Percentiles rank a stretch among this genome's conserved stretches.
phyloP scores from a whole-genome alignment of 345 rosid genomes.

The Noccaea bulbosa region DNA sequence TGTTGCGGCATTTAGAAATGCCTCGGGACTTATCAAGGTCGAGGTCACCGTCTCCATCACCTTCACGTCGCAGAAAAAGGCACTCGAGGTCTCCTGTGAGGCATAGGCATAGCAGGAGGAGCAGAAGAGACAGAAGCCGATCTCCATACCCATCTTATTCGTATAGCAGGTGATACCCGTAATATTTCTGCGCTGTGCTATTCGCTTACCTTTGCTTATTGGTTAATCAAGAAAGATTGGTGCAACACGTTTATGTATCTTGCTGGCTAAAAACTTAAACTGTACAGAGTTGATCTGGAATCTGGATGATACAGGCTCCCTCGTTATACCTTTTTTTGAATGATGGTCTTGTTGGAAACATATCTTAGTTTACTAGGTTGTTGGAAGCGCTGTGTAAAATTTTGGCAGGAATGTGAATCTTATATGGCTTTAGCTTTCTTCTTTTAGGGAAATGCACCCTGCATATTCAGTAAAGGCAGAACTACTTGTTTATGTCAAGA shows the following conservation, averaged over 20 bases:
- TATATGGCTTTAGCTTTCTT: conserved; percentile 11
- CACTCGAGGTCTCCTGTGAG: conserved; percentile 75
- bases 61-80: conserved; percentile 62
- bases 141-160: conserved; percentile 80
- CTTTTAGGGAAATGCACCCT: conserved; percentile 13
- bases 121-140: conserved; percentile 77
- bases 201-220: conserved; percentile 29
- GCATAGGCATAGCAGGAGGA: conserved; percentile 72
- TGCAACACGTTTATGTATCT: conserved; percentile 42
- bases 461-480: conserved; percentile 12
- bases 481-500: conserved; percentile 16
- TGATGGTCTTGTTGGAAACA: conserved; percentile 13
- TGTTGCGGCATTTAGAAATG: conserved; percentile 49
- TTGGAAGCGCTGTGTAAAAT: conserved; percentile 1
- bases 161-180: conserved; percentile 82
- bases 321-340: not conserved
- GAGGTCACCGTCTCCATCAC: conserved; percentile 74
- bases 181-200: conserved; percentile 10
- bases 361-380: not conserved
- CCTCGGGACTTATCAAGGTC: conserved; percentile 79
- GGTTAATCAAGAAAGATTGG: conserved; percentile 44
- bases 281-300: conserved; percentile 39
- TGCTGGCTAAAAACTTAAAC: conserved; percentile 37
- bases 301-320: conserved; percentile 20
- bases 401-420: not conserved